These are phyloP conservation scores for Xylariaceae sp. DNA, from an alignment of 2,329 filamentous ascomycete genomes.

Conservation along the genomic window DNA sequence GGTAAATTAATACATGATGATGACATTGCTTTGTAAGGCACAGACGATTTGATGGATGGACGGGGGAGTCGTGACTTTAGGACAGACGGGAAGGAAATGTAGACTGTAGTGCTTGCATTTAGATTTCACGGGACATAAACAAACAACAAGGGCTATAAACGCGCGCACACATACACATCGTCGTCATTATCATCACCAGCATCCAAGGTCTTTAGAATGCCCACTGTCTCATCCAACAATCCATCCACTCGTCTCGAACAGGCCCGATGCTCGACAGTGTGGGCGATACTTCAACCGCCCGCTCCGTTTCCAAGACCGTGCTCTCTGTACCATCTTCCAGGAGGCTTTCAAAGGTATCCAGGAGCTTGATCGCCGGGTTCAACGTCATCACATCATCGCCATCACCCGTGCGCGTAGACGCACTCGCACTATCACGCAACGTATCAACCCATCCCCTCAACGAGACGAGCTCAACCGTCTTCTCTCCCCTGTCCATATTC, in stretches of 20 bases:
- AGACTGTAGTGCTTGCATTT: no score
- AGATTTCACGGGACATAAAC: no score
- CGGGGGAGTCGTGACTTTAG: no score
- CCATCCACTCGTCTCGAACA: conserved; percentile 9
- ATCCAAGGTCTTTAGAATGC: conserved; percentile 10
- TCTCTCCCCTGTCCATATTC: not conserved
- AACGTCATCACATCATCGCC: no score
- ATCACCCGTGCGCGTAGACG: conserved; percentile 3
- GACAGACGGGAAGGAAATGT: no score
- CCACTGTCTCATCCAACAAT: conserved; percentile 19
- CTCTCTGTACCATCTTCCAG: not conserved
- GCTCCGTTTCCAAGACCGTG: conserved; percentile 5
- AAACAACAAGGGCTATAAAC: no score
- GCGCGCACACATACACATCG: no score
- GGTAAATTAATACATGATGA: not conserved
- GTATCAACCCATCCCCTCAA: conserved; percentile 15
- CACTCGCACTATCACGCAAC: conserved; percentile 17
- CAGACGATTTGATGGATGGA: no score
- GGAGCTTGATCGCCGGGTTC: conserved; percentile 15
- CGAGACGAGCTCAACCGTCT: conserved; percentile 10
- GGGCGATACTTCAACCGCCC: conserved; percentile 3
- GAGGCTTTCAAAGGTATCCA: conserved; percentile 14
- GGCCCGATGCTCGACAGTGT: conserved; percentile 7
- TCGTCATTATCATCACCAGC: no score
- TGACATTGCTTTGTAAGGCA: not conserved